These are phyloP conservation scores for Mycena citricolor DNA, from an alignment of 1,284 basidiomycete genomes.

Conservation along the genomic window DNA sequence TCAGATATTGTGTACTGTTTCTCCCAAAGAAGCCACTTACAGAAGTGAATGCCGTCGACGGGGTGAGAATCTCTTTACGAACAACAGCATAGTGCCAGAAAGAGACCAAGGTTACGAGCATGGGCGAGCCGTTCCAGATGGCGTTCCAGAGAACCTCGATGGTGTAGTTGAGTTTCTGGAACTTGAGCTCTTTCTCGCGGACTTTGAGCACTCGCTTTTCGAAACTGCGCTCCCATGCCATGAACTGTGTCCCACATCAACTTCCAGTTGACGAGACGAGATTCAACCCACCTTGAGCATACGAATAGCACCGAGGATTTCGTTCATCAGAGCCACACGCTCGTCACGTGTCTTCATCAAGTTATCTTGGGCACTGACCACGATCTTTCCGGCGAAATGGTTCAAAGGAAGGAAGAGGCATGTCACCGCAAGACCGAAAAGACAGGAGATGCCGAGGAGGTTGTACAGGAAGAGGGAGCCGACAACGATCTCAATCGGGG, in stretches of 20 bases:
- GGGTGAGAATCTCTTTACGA: constrained; percentile 68
- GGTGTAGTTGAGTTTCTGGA: constrained; percentile 81
- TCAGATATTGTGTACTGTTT: constrained; percentile 4
- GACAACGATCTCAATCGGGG: constrained; percentile 84
- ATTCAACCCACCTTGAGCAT: constrained; percentile 75
- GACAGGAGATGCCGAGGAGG: constrained; percentile 77
- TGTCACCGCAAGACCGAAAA: constrained; percentile 82
- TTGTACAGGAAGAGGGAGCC: constrained; percentile 80
- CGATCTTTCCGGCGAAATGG: constrained; percentile 83
- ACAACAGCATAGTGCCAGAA: constrained; percentile 85
- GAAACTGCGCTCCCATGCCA: constrained; percentile 94
- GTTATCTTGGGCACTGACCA: constrained; percentile 82
- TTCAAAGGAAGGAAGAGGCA: constrained; percentile 86
- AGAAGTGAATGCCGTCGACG: constrained; percentile 85
- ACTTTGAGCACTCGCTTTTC: constrained; percentile 75
- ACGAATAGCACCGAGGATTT: constrained; percentile 85
- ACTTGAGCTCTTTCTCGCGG: constrained; percentile 78
- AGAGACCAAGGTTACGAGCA: constrained; percentile 73
- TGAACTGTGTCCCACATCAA: constrained; percentile 55
- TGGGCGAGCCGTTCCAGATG: constrained; percentile 78
- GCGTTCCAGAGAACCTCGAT: constrained; percentile 82
- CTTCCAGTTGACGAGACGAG: neutral
- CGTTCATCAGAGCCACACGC: constrained; percentile 90
- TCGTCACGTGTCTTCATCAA: constrained; percentile 92
- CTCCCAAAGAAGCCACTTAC: constrained; percentile 39